Evolutionary conservation across 306 rosid genomes (phyloP), one percentile per base, ranked within the genome.

Genomic region (Acacia melanoxylon): DNA sequence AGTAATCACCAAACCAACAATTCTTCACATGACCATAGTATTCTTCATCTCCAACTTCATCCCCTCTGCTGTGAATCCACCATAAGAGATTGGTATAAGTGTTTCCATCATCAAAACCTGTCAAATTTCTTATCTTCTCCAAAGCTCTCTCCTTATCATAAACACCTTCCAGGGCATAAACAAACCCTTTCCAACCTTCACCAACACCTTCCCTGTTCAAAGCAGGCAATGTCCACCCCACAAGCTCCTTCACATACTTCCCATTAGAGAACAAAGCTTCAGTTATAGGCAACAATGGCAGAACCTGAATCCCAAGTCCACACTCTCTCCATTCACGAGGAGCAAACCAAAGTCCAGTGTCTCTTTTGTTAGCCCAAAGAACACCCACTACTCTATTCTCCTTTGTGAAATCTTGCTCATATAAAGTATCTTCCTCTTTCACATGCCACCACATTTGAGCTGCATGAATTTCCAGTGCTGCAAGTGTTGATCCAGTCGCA

Each of bases 371-470:
- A 10, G 93, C 88, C 98, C 98, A 94, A 51, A 92, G 35, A 35
- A 94, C 86, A 31, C 98, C 97, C 46, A 94, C 90, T 56, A 90
- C 44, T 65, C 89, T 83, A 35, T 92, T 92, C 19, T 90, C 91
- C 22, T 82, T 81, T 0, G 91, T 83, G 78, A 94, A 94, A 22
- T 86, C 94, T 40, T 74, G 83, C 56, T 77, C 90, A 17, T 94
- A 91, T 33, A 91, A 54, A 12, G 80, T 89, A 15, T 87, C 86
- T 48, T 62, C 94, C 29, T 45, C 85, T 67, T 63, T 89, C 24
- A 92, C 90, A 37, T 90, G 97, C 98, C 98, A 94, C 98, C 98
- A 94, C 25, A 76, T 91, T 84, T 91, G 94, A 51, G 92, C 87
- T 9, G 98, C 92, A 22, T 42, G 78, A 45, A 90, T 90, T 80